Evolutionary conservation across 2,329 filamentous ascomycete genomes (phyloP).

Genomic region (Clonostachys solani): DNA sequence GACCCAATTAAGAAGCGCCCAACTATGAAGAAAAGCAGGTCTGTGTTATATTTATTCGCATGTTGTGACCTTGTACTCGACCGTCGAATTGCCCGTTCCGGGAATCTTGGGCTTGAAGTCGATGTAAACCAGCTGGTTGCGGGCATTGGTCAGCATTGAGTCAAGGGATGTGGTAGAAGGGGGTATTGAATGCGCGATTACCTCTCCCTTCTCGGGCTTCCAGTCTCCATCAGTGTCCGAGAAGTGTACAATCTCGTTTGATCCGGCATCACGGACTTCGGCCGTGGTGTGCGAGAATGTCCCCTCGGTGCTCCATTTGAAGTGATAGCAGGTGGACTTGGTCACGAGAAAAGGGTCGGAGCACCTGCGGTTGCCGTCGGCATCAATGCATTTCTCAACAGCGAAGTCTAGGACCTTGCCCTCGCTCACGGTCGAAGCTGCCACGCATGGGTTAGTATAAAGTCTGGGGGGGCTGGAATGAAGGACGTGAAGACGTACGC

Average conservation of each 20-base stretch:
- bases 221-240: too few species aligned
- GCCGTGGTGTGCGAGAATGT: constrained; percentile 32
- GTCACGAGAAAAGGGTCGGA: constrained; percentile 31
- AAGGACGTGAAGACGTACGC: too few species aligned
- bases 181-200: too few species aligned
- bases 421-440: constrained; percentile 8
- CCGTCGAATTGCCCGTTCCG: constrained; percentile 35
- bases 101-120: constrained; percentile 41
- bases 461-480: too few species aligned
- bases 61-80: constrained; percentile 29
- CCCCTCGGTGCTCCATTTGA: constrained; percentile 31
- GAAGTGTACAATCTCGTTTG: constrained; percentile 35
- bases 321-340: constrained; percentile 30
- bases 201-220: too few species aligned
- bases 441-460: too few species aligned
- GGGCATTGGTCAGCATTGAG: constrained; percentile 14
- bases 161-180: too few species aligned
- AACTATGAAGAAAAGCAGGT: too few species aligned
- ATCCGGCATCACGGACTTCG: constrained; percentile 26
- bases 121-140: constrained; percentile 37
- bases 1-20: too few species aligned
- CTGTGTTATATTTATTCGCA: too few species aligned
- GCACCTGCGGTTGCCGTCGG: constrained; percentile 29
- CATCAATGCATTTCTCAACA: constrained; percentile 32
- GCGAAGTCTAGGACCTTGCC: constrained; percentile 35